Evolutionary conservation across 441 rosid species (phyloP).

Genomic region (Euphorbia celastroides): DNA sequence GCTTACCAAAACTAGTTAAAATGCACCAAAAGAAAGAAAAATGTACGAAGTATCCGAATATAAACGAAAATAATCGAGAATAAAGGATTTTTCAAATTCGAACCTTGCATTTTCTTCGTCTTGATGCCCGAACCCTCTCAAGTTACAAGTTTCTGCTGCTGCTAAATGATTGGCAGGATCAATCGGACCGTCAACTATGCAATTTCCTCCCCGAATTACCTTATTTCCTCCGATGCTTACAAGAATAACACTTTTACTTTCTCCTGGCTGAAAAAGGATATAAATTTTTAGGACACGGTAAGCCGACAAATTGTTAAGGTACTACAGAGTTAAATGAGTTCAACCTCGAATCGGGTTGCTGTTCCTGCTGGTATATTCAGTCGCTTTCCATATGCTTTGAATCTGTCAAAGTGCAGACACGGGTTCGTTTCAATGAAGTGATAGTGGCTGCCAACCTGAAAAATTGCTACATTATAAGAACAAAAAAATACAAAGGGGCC

Average conservation of each 20-base stretch:
- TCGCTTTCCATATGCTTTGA: slow-evolving; percentile 84
- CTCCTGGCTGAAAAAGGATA: slow-evolving; percentile 77
- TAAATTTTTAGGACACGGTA: slow-evolving; percentile 5
- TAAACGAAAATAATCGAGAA: slow-evolving; percentile 15
- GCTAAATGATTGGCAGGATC: slow-evolving; percentile 31
- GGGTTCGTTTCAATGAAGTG: slow-evolving; percentile 88
- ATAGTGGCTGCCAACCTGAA: slow-evolving; percentile 98
- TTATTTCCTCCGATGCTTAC: slow-evolving; percentile 72
- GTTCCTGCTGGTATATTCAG: slow-evolving; percentile 91
- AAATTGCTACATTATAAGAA: slow-evolving; percentile 3
- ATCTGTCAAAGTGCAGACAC: slow-evolving; percentile 62
- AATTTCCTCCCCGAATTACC: slow-evolving; percentile 83
- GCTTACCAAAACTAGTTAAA: no score
- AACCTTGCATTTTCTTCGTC: slow-evolving; percentile 72
- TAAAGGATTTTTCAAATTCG: slow-evolving; percentile 12
- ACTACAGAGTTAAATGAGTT: slow-evolving; percentile 15
- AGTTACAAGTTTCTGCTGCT: slow-evolving; percentile 36
- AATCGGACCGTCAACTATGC: slow-evolving; percentile 59
- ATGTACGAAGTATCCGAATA: no score
- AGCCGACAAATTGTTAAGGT: no score
- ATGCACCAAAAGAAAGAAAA: no score
- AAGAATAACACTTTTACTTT: slow-evolving; percentile 61
- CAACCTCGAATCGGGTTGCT: slow-evolving; percentile 89
- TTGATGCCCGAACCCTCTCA: slow-evolving; percentile 36
- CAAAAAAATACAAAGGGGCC: not conserved